phyloP scores from a whole-genome alignment of 1,284 basidiomycete genomes.

The Papiliotrema laurentii region DNA sequence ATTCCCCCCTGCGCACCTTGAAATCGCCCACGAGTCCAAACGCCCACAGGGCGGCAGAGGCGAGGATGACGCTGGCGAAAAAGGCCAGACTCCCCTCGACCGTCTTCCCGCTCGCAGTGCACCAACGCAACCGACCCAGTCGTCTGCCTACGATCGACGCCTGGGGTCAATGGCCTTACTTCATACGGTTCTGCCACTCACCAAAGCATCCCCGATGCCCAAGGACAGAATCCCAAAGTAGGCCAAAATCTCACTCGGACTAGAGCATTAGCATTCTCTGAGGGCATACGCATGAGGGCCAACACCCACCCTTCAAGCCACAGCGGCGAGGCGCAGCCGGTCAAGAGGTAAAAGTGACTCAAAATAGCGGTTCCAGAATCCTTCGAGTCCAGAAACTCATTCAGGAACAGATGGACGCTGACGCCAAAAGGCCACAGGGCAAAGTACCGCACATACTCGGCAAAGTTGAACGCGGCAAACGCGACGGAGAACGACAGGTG shows the following conservation, averaged over 20 bases:
- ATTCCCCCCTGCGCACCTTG: constrained; percentile 57
- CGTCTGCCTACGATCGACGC: constrained; percentile 88
- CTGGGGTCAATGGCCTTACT: constrained; percentile 44
- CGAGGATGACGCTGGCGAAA: constrained; percentile 62
- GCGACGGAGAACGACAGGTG: constrained; percentile 91
- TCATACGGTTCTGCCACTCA: constrained; percentile 49
- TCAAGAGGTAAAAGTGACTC: constrained; percentile 94
- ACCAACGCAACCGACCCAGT: constrained; percentile 77
- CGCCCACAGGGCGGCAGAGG: constrained; percentile 66
- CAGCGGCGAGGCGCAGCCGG: constrained; percentile 85
- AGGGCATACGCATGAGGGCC: background rate
- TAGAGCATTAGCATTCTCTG: constrained; percentile 36
- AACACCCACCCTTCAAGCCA: constrained; percentile 86
- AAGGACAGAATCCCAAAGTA: constrained; percentile 88
- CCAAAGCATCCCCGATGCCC: constrained; percentile 90
- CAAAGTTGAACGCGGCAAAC: constrained; percentile 90
- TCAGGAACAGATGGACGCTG: constrained; percentile 90
- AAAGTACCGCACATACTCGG: constrained; percentile 95
- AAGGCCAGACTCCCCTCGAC: constrained; percentile 87
- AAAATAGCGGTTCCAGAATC: constrained; percentile 94
- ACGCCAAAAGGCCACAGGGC: constrained; percentile 96
- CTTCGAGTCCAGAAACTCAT: constrained; percentile 93
- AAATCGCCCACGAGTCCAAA: constrained; percentile 66
- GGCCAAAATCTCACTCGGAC: constrained; percentile 65
- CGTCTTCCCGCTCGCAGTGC: constrained; percentile 75